Base-by-base conservation (phyloP, 2,329 filamentous ascomycete genomes). In the Aspergillus awamori region DNA sequence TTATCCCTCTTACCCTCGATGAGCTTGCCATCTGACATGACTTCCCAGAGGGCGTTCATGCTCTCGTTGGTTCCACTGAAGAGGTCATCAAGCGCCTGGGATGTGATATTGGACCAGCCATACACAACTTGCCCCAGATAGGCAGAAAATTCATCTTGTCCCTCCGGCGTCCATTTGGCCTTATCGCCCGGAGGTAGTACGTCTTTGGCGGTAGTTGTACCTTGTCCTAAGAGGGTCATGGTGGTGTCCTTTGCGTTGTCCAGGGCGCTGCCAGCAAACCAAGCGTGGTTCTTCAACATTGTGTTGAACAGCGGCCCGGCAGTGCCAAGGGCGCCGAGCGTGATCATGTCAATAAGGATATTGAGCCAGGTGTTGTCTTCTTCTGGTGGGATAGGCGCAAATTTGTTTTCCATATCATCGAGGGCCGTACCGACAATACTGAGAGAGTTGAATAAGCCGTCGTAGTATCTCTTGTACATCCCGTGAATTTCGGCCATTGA, bases 321-420 rank as follows among this genome's bases (percentile, higher is more conserved):
- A 55, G 53, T 43, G 8, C 15, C 26, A 1, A 60, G 57, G 36
- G 51, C 30, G 22, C 64, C 64, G 1, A 65, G 47, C 1, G 62
- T 57, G 22, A 64, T 5, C 8, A 64, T 51, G 41, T 64, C 64
- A 7, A 65, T 48, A 5, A 67, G 39, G 5, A 60, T 24, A 22
- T 57, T 38, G 26, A 58, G 15, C 64, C 62, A 66, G 6, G 36
- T 52, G 3, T 62, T 24, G 20, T 66, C 56, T 1, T 56, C 7
- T 22, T 53, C n/a, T 2, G 62, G 64, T 3, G 63, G 60, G 51
- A 65, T 48, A 3, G 65, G 64, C 39, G 60, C 62, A 58, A 67
- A 66, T 45, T 47, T 63, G 22, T 67, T 61, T 48, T 61, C 63
- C 26, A 57, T 20, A 39, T 49, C 41, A 0, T 39, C 20, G 7